These are phyloP conservation scores for Metarhizium sp. DNA, from an alignment of 2,329 filamentous ascomycete genomes.

Conservation along the genomic window DNA sequence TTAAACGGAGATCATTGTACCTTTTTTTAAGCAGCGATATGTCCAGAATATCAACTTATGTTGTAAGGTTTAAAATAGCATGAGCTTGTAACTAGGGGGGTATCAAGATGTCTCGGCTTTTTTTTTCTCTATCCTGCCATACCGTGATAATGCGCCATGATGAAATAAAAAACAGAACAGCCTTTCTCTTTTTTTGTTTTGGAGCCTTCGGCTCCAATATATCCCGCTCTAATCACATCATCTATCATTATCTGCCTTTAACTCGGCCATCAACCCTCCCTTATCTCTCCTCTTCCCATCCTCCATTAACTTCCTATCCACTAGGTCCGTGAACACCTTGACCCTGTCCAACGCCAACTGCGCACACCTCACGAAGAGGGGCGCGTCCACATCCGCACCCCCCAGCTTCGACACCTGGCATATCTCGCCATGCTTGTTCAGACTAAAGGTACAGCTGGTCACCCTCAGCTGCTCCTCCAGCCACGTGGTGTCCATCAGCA, in stretches of 20 bases:
- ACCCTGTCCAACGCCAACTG: constrained; percentile 68
- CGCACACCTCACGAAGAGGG: constrained; percentile 67
- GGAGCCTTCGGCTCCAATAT: not conserved
- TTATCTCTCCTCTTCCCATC: constrained; percentile 71
- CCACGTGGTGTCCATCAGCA: constrained; percentile 62
- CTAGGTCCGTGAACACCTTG: constrained; percentile 65
- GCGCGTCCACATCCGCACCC: constrained; percentile 71
- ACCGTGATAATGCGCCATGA: constrained; percentile 4
- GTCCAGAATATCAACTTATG: not conserved
- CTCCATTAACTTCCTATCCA: constrained; percentile 65
- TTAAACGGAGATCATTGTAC: not conserved
- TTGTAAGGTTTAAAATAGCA: not conserved
- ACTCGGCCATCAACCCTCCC: constrained; percentile 68
- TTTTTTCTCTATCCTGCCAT: not conserved
- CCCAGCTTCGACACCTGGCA: constrained; percentile 89
- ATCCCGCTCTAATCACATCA: constrained; percentile 9
- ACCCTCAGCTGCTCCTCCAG: constrained; percentile 69
- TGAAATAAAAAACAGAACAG: not conserved
- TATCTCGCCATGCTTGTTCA: constrained; percentile 84
- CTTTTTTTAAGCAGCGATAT: not conserved
- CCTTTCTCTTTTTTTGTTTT: constrained; percentile 4
- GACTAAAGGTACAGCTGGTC: constrained; percentile 68
- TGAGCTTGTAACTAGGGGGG: not conserved
- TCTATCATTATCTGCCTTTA: constrained; percentile 77
- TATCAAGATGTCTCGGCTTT: constrained; percentile 3